A percentile compares a stretch with the other conserved stretches of the same genome.
Conservation (phyloP, 2,329 filamentous ascomycete species). For the Ascocoryne sarcoides region DNA sequence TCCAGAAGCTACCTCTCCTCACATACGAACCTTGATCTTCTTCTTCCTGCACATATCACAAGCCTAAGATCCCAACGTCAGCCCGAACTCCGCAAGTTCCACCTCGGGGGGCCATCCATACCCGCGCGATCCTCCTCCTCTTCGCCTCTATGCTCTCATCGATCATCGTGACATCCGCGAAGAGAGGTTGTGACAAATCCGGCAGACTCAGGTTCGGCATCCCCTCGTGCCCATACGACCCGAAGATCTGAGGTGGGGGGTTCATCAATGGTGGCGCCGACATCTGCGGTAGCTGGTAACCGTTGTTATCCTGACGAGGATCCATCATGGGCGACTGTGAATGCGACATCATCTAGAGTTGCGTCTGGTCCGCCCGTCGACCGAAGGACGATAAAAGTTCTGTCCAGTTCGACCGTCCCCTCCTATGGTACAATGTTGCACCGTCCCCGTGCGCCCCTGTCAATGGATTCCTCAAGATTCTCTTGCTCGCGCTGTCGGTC, state of each 20-base stretch:
- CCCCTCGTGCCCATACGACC: constrained; percentile 49
- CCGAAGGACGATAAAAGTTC: background rate
- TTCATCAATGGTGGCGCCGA: constrained; percentile 52
- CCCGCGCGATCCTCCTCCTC: constrained; percentile 47
- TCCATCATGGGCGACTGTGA: constrained; percentile 21
- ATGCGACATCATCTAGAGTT: constrained; percentile 10
- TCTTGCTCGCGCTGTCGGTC: constrained; percentile 1
- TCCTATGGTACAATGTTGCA: background rate
- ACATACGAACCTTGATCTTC: constrained; percentile 62
- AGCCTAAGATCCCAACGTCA: constrained; percentile 35
- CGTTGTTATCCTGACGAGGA: constrained; percentile 31
- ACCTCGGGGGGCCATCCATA: constrained; percentile 35
- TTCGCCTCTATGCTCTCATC: constrained; percentile 71
- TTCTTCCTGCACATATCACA: constrained; percentile 79
- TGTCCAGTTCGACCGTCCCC: background rate
- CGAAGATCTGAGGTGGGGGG: constrained; percentile 62
- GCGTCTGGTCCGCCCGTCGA: background rate
- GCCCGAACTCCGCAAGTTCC: constrained; percentile 2
- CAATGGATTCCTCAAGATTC: background rate
- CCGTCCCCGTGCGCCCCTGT: background rate
- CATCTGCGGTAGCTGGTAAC: constrained; percentile 54
- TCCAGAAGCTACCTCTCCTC: background rate
- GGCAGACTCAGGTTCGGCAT: constrained; percentile 48
- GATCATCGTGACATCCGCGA: constrained; percentile 46
- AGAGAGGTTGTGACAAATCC: constrained; percentile 52